Percentiles rank a stretch among this genome's conserved stretches.
Conservation (phyloP, 2,329 filamentous ascomycete species). For the Fusarium tjaetaba region DNA sequence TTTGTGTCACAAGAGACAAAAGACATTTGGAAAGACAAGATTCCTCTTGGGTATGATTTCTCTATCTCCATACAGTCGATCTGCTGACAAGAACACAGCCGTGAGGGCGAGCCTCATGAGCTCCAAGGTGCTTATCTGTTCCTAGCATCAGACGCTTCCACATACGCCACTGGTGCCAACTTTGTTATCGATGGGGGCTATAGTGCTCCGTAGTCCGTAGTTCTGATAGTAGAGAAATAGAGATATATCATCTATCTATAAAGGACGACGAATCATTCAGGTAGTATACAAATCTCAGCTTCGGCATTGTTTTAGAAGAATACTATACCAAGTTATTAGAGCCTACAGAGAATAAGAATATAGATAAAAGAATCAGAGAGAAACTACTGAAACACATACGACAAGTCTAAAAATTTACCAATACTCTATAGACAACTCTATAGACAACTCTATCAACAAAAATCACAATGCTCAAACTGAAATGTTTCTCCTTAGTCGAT, state of each 20-base stretch:
- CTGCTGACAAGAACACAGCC: constrained; percentile 31
- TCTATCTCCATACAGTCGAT: neutral
- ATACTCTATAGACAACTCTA: no score
- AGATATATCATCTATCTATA: neutral
- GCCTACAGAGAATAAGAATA: neutral
- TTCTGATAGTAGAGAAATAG: neutral
- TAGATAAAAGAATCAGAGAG: neutral
- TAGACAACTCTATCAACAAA: neutral
- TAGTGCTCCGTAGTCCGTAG: constrained; percentile 40
- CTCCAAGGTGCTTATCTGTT: constrained; percentile 42
- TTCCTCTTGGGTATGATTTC: constrained; percentile 34
- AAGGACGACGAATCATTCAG: neutral
- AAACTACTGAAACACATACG: neutral
- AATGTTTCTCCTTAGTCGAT: neutral
- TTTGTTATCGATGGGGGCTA: constrained; percentile 47
- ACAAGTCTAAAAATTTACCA: neutral
- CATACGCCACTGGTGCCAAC: constrained; percentile 48
- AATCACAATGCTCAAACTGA: neutral
- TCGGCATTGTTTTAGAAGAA: neutral
- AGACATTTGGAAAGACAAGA: constrained; percentile 42
- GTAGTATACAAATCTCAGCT: neutral
- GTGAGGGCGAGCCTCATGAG: constrained; percentile 43
- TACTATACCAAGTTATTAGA: neutral
- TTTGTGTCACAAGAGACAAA: constrained; percentile 43
- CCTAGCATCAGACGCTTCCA: constrained; percentile 46